Conservation (phyloP, 371 early-diverging fungal species). For the Nematocida major region DNA sequence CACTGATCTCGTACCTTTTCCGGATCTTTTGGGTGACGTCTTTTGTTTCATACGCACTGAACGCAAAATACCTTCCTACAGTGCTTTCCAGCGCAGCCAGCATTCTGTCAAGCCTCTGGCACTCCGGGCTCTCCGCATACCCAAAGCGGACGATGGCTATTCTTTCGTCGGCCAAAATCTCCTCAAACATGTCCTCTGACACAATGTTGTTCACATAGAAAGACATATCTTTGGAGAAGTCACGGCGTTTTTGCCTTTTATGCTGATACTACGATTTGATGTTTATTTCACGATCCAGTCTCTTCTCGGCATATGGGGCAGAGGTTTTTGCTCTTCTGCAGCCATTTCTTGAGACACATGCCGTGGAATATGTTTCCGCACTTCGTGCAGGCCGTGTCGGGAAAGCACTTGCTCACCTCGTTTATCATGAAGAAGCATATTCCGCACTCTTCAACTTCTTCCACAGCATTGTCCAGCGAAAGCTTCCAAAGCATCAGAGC, state of each 20-base stretch:
- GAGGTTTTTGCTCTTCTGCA: conserved; percentile 33
- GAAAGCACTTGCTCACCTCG: conserved; percentile 50
- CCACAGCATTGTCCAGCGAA: conserved; percentile 51
- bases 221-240: neutral
- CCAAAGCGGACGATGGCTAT: conserved; percentile 41
- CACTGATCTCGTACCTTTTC: conserved; percentile 2
- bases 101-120: conserved; percentile 1
- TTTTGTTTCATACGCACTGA: conserved; percentile 22
- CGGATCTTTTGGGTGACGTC: neutral
- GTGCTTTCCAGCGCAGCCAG: neutral
- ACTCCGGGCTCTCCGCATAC: neutral
- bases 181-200: neutral
- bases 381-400: conserved; percentile 48
- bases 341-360: conserved; percentile 59
- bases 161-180: neutral
- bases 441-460: conserved; percentile 57
- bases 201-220: conserved; percentile 17
- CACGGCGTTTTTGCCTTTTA: neutral
- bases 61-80: conserved; percentile 6
- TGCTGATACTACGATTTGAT: too few species aligned
- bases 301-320: conserved; percentile 62
- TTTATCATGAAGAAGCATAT: conserved; percentile 64
- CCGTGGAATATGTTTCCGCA: conserved; percentile 62
- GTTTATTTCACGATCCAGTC: conserved; percentile 27
- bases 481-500: conserved; percentile 58